A percentile compares a stretch with the other conserved stretches of the same genome.
Evolutionary conservation across 768 basidiomycete species (phyloP).

Genomic region (Lactarius psammicola): DNA sequence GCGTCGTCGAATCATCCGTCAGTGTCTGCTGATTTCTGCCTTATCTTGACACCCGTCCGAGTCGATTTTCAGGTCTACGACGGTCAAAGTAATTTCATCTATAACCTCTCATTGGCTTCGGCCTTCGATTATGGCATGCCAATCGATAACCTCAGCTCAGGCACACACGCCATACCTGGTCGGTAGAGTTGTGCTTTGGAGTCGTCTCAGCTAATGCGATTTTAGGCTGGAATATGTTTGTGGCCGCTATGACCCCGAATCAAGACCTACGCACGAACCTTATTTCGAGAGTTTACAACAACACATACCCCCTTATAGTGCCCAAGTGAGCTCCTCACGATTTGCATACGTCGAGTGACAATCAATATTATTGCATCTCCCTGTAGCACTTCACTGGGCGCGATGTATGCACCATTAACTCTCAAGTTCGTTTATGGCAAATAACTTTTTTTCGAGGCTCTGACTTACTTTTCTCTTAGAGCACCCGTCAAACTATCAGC

Average conservation of each 20-base stretch:
- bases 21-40: slow-evolving; percentile 2
- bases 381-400: background rate
- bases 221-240: slow-evolving; percentile 20
- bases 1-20: slow-evolving; percentile 42
- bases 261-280: background rate
- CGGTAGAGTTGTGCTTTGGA: background rate
- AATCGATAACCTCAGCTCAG: background rate
- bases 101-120: background rate
- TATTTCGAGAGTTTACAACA: slow-evolving; percentile 11
- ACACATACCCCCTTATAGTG: background rate
- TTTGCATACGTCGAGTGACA: background rate
- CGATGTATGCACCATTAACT: background rate
- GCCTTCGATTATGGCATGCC: slow-evolving; percentile 16
- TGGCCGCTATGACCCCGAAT: slow-evolving; percentile 12
- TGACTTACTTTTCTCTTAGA: background rate
- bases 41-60: background rate
- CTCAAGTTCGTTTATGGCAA: background rate
- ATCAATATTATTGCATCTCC: background rate
- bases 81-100: slow-evolving; percentile 13
- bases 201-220: background rate
- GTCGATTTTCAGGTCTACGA: slow-evolving; percentile 13
- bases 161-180: too few species aligned
- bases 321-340: background rate
- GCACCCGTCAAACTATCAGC: background rate
- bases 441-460: background rate